Percentiles rank a stretch among this genome's conserved stretches.
Evolutionary conservation across 73 alveolate species (phyloP).

Genomic region (Blepharisma japonicum): DNA sequence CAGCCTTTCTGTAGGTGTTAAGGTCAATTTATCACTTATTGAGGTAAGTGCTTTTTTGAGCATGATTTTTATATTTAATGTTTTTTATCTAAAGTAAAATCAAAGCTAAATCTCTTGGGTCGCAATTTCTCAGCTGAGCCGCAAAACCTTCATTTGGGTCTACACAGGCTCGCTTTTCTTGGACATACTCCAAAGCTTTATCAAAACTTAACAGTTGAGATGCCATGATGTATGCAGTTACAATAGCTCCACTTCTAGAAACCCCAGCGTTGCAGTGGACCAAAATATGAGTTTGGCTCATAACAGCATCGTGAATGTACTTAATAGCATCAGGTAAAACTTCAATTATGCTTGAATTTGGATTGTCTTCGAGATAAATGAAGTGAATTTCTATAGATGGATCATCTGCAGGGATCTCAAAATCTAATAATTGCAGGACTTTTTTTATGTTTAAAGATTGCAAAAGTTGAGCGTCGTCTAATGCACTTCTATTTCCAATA

Average conservation of each 20-base stretch:
- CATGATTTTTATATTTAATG: no score
- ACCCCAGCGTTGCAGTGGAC: conserved; percentile 87
- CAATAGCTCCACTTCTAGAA: conserved; percentile 79
- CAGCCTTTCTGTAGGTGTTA: conserved; percentile 15
- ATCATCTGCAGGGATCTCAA: not conserved
- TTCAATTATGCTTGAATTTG: not conserved
- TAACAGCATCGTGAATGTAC: conserved; percentile 45
- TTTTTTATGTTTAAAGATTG: conserved; percentile 1
- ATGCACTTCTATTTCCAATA: conserved; percentile 14
- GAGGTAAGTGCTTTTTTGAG: conserved; percentile 6
- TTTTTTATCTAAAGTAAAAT: no score
- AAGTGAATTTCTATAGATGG: not conserved
- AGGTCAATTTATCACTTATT: not conserved
- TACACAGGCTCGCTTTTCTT: not conserved
- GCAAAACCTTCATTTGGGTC: not conserved
- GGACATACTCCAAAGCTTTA: not conserved
- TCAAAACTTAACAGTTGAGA: not conserved
- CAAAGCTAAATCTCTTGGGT: no score
- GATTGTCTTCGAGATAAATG: not conserved
- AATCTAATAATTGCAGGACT: conserved; percentile 1
- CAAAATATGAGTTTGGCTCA: conserved; percentile 34
- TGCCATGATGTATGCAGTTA: conserved; percentile 49
- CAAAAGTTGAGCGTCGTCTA: not conserved
- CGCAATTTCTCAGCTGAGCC: not conserved
- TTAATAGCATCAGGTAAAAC: not conserved